Conservation (phyloP, 257 asterid genomes). For the Solanum okadae region DNA sequence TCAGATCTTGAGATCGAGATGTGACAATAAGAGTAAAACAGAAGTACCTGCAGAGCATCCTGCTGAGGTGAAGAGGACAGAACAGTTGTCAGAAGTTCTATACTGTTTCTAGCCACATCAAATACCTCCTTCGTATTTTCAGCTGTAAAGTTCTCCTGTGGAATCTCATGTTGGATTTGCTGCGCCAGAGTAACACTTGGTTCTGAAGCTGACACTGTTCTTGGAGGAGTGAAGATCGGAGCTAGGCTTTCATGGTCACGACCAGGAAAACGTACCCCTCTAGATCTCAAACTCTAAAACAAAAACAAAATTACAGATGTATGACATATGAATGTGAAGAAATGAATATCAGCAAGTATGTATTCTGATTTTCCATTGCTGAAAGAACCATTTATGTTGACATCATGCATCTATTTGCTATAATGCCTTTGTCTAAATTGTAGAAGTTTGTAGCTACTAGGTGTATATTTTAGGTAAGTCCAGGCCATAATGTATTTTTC, state of each 20-base stretch:
- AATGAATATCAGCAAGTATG: neutral
- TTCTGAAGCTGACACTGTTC: constrained; percentile 59
- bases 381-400: neutral
- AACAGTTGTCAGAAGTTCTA: constrained; percentile 90
- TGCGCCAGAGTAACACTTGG: constrained; percentile 34
- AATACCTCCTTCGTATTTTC: constrained; percentile 93
- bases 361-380: neutral
- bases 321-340: neutral
- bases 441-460: neutral
- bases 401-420: neutral
- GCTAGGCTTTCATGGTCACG: constrained; percentile 93
- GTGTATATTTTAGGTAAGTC: neutral
- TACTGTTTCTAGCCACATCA: constrained; percentile 91
- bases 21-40: neutral
- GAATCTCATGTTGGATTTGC: constrained; percentile 52
- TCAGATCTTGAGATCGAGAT: neutral
- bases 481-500: neutral
- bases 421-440: neutral
- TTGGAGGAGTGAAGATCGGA: constrained; percentile 90
- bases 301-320: neutral
- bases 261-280: constrained; percentile 95
- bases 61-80: constrained; percentile 92
- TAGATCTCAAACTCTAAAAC: constrained; percentile 75
- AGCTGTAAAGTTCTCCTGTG: constrained; percentile 53
- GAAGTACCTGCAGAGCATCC: constrained; percentile 80